Evolutionary conservation across 169 alveolate genomes (phyloP).

Genomic region (Plasmodium vinckei): DNA sequence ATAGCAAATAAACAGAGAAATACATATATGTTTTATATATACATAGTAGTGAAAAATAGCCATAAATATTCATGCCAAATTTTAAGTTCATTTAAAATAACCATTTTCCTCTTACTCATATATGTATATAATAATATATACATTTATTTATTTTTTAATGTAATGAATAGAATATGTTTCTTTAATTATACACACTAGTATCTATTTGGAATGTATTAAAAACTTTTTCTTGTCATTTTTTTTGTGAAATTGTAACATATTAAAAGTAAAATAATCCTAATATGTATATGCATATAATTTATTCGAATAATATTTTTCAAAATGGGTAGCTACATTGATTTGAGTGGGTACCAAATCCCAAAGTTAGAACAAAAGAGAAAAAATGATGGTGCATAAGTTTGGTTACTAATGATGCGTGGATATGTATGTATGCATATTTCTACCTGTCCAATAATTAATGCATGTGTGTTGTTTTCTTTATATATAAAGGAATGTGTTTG

Average conservation of each 20-base stretch:
- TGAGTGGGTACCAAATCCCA: constrained; percentile 49
- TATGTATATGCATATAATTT: too few species aligned
- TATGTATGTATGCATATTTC: neutral
- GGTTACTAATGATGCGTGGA: neutral
- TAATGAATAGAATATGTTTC: too few species aligned
- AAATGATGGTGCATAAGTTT: too few species aligned
- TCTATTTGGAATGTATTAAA: neutral
- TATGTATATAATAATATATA: neutral
- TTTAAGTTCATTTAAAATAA: too few species aligned
- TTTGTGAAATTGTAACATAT: neutral
- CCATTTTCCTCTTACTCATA: neutral
- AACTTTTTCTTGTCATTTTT: constrained; percentile 1
- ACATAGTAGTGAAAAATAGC: too few species aligned
- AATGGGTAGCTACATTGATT: constrained; percentile 25
- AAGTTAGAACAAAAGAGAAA: constrained; percentile 5
- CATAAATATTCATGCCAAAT: too few species aligned
- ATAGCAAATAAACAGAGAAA: too few species aligned
- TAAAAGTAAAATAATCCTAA: too few species aligned
- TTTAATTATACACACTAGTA: too few species aligned
- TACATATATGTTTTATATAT: too few species aligned
- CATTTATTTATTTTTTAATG: neutral
- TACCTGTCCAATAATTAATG: too few species aligned
- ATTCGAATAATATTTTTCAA: neutral
- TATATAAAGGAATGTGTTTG: constrained; percentile 26
- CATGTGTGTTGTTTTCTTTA: neutral